Conservation (phyloP, 495 filamentous ascomycete genomes). For the Pyrenula massariospora region DNA sequence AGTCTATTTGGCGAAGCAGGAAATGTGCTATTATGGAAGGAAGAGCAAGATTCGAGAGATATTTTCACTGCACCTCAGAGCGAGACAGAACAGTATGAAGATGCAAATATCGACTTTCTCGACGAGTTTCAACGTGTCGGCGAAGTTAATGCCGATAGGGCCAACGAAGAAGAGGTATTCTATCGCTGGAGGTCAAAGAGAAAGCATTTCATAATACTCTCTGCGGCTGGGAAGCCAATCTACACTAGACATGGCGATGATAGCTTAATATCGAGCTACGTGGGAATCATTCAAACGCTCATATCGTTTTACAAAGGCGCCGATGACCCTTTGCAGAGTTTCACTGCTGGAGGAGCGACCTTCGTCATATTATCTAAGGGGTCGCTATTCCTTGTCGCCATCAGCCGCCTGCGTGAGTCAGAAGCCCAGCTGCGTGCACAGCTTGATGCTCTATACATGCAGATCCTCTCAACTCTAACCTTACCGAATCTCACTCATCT, state of each 20-base stretch:
- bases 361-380: constrained; percentile 79
- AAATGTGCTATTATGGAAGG: constrained; percentile 10
- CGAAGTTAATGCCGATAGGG: constrained; percentile 44
- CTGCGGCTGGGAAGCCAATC: constrained; percentile 95
- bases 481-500: constrained; percentile 79
- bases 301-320: constrained; percentile 89
- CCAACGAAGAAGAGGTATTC: constrained; percentile 62
- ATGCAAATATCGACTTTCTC: constrained; percentile 50
- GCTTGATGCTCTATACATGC: constrained; percentile 92
- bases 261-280: constrained; percentile 76
- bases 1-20: constrained; percentile 65
- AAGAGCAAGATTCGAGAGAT: constrained; percentile 14
- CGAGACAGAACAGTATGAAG: constrained; percentile 41
- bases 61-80: constrained; percentile 35
- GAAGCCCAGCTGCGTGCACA: constrained; percentile 77
- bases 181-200: constrained; percentile 71
- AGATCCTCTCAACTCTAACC: constrained; percentile 90
- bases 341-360: constrained; percentile 69
- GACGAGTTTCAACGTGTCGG: constrained; percentile 71
- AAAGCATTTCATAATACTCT: constrained; percentile 95
- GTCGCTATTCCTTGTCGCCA: constrained; percentile 84
- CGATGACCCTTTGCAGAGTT: constrained; percentile 62
- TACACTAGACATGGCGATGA: constrained; percentile 91
- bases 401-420: constrained; percentile 83
- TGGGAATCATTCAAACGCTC: constrained; percentile 94